Evolutionary conservation across 176 grass and related monocot genomes (phyloP).

Genomic region (Neostapfia colusana): DNA sequence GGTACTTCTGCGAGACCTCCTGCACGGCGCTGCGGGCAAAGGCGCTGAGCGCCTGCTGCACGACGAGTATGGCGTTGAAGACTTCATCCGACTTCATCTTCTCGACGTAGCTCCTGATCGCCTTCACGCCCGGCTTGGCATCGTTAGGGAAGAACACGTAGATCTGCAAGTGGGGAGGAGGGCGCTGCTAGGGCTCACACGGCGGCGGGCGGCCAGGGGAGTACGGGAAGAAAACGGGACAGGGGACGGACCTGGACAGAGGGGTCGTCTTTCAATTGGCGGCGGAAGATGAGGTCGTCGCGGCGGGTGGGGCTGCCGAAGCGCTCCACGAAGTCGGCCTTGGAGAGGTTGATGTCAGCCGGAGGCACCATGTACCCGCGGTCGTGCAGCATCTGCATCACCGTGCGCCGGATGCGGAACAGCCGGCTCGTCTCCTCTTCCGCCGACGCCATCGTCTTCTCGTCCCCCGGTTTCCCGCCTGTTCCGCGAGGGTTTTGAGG

Average conservation of each 20-base stretch:
- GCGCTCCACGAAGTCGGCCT: slow-evolving; percentile 32
- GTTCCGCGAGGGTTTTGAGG: background rate
- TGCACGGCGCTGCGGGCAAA: slow-evolving; percentile 58
- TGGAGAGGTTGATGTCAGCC: slow-evolving; percentile 34
- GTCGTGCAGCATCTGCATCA: slow-evolving; percentile 81
- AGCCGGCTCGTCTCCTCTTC: slow-evolving; percentile 63
- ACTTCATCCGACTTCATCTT: slow-evolving; percentile 80
- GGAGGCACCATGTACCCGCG: slow-evolving; percentile 47
- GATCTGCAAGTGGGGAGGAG: slow-evolving; percentile 35
- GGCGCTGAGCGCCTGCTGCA: slow-evolving; percentile 69
- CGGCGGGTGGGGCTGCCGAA: slow-evolving; percentile 52
- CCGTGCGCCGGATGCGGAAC: slow-evolving; percentile 68
- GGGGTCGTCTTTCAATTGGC: background rate
- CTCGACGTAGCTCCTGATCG: slow-evolving; percentile 73
- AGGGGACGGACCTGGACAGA: slow-evolving; percentile 42
- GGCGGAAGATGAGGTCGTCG: slow-evolving; percentile 45
- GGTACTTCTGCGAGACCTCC: slow-evolving; percentile 49
- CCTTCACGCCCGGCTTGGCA: slow-evolving; percentile 69
- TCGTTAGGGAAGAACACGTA: slow-evolving; percentile 79
- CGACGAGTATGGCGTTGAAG: slow-evolving; percentile 60
- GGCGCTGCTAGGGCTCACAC: slow-evolving; percentile 1
- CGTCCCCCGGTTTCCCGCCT: background rate
- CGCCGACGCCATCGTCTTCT: slow-evolving; percentile 39
- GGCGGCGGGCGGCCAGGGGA: background rate
- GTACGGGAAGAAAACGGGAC: background rate